Base-by-base conservation (phyloP, 176 grass and related monocot genomes). In the Rhynchospora breviuscula region DNA sequence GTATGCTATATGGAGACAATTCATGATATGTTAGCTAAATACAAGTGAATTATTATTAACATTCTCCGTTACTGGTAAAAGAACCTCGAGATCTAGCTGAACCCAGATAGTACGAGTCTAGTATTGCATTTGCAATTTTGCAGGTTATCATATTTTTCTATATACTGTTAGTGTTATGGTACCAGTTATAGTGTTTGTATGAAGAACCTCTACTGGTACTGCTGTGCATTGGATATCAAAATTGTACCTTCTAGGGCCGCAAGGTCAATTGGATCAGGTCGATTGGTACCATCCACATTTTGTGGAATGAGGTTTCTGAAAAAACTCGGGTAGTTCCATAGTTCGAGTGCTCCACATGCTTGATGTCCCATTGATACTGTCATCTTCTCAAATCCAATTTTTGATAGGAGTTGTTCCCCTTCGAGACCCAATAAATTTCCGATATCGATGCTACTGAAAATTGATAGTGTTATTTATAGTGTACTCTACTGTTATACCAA, bases 311-410 rank as follows among this genome's bases (percentile, higher is more conserved):
- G 82, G 63, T 92, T 43, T 76, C 87, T 87, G 26, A 92, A 79
- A 78, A 92, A 92, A 45, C n/a, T 74, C 11, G 90, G 90, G 31
- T 92, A 92, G 85, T 92, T 92, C 90, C 90, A 92, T 25, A 92
- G 87, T 79, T 92, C 85, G 14, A 92, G 90, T 72, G 87, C 87
- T 53, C 90, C 90, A 56, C 90, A 91, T 54, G 90, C 90, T 87
- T 91, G 90, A 78, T 91, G 77, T 31, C 90, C 90, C 90, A 92
- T 92, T 15, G 90, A 92, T 67, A 92, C 70, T 8, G 78, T 47
- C 62, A 85, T 69, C 58, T 85, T 89, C 26, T 92, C 85, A 13
- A 92, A 89, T 5, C 90, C 90, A 54, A 92, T 89, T 82, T 87
- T 52, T 33, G 49, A 51, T 62, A 92, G 67, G 1, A 49, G 59